These are phyloP conservation scores for Pseudozyma sp. DNA, from an alignment of 1,284 basidiomycete species.

Conservation along the genomic window DNA sequence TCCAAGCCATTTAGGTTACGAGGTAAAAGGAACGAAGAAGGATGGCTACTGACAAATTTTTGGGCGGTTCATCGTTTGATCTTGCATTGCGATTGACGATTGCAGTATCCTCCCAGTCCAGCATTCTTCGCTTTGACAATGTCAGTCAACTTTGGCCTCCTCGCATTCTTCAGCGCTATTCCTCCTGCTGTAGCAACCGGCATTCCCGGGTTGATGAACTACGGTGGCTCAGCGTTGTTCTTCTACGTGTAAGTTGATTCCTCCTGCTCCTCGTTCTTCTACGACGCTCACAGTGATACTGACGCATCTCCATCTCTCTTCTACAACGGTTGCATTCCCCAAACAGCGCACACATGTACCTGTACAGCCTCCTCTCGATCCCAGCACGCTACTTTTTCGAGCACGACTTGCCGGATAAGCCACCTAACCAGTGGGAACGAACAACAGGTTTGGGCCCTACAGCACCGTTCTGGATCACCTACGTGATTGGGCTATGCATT, in stretches of 20 bases:
- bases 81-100: too few species aligned
- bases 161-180: conserved; percentile 47
- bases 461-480: conserved; percentile 38
- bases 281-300: neutral
- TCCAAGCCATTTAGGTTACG: too few species aligned
- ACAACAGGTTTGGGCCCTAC: conserved; percentile 20
- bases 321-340: too few species aligned
- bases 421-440: conserved; percentile 30
- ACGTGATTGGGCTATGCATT: conserved; percentile 28
- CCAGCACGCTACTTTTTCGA: conserved; percentile 35
- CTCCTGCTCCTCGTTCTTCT: neutral
- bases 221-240: conserved; percentile 53
- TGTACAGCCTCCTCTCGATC: conserved; percentile 34
- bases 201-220: conserved; percentile 40
- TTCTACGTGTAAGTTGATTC: conserved; percentile 49
- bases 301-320: neutral
- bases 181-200: conserved; percentile 8
- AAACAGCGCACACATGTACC: conserved; percentile 29
- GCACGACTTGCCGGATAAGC: conserved; percentile 32
- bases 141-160: conserved; percentile 46
- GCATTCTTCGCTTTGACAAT: conserved; percentile 51
- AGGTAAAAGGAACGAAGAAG: too few species aligned
- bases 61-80: too few species aligned
- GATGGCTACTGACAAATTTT: too few species aligned
- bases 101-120: conserved; percentile 49